Evolutionary conservation across 352 stramenopile genomes (phyloP).

Genomic region (Plasmopara halstedii): DNA sequence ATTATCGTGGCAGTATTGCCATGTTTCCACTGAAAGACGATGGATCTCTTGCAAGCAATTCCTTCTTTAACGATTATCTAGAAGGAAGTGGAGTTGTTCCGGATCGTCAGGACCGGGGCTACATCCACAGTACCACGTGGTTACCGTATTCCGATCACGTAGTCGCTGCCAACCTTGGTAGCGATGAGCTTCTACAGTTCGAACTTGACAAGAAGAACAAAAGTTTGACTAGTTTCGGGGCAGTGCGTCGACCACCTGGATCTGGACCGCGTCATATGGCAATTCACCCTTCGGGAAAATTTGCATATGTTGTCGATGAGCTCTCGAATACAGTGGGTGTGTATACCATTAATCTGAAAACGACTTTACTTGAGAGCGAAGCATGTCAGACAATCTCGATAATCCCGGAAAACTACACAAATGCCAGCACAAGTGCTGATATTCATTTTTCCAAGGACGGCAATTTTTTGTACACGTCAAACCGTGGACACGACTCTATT

Average conservation of each 20-base stretch:
- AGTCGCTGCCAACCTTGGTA: conserved; percentile 49
- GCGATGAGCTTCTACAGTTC: conserved; percentile 48
- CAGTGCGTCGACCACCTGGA: conserved; percentile 20
- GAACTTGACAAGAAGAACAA: conserved; percentile 28
- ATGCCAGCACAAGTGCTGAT: conserved; percentile 23
- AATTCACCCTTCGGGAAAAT: conserved; percentile 30
- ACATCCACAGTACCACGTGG: conserved; percentile 62
- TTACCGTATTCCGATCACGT: conserved; percentile 29
- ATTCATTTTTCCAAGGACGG: conserved; percentile 43
- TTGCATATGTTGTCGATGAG: conserved; percentile 52
- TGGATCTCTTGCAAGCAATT: conserved; percentile 26
- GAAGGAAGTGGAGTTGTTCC: conserved; percentile 30
- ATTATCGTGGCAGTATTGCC: conserved; percentile 51
- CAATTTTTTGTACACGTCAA: conserved; percentile 53
- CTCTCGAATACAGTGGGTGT: conserved; percentile 51
- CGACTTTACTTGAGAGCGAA: conserved; percentile 11
- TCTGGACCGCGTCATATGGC: conserved; percentile 57
- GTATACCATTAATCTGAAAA: conserved; percentile 26
- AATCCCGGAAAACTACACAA: conserved; percentile 28
- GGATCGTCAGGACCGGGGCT: conserved; percentile 31
- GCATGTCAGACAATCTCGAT: conserved; percentile 44
- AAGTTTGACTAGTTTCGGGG: conserved; percentile 22
- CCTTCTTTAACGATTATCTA: conserved; percentile 36
- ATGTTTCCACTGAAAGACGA: conserved; percentile 41
- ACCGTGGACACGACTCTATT: conserved; percentile 56